Conservation (phyloP, 108 stramenopile species). For the Mayamaea pseudoterrestris region DNA sequence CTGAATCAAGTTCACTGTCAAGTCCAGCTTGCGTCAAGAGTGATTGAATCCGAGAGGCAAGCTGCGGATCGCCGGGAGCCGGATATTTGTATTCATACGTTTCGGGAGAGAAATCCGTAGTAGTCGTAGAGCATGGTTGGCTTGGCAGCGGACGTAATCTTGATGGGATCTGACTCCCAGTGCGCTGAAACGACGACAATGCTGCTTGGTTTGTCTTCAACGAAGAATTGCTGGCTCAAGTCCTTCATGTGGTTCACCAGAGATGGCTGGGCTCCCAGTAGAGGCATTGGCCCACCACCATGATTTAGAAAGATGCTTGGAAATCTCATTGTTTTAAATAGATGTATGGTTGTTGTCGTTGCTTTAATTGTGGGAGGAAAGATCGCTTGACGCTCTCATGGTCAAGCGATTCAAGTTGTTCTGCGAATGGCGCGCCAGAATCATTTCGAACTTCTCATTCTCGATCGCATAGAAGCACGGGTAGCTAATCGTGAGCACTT, state of each 20-base stretch:
- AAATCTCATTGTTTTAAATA: constrained; percentile 3
- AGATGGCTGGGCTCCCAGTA: constrained; percentile 24
- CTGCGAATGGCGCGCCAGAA: no score
- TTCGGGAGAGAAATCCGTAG: constrained; percentile 61
- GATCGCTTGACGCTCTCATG: no score
- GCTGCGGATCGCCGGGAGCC: constrained; percentile 37
- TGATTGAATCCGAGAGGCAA: constrained; percentile 31
- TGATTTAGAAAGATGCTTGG: constrained; percentile 34
- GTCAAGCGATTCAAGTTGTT: no score
- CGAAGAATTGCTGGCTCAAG: constrained; percentile 4
- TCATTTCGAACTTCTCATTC: no score
- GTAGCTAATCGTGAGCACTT: no score
- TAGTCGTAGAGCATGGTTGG: constrained; percentile 65
- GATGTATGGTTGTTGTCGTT: no score
- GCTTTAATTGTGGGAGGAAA: no score
- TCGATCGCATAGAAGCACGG: no score
- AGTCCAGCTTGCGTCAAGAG: constrained; percentile 24
- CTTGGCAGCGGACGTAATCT: constrained; percentile 13
- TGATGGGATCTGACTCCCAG: constrained; percentile 23
- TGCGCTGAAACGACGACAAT: constrained; percentile 34
- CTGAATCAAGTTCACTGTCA: constrained; percentile 12
- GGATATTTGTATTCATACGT: constrained; percentile 63
- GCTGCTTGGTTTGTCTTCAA: constrained; percentile 10
- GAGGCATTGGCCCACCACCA: constrained; percentile 33
- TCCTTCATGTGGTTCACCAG: constrained; percentile 23